Percentiles rank a stretch among this genome's conserved stretches.
phyloP scores from a whole-genome alignment of 306 rosid genomes.

The Ormosia emarginata region DNA sequence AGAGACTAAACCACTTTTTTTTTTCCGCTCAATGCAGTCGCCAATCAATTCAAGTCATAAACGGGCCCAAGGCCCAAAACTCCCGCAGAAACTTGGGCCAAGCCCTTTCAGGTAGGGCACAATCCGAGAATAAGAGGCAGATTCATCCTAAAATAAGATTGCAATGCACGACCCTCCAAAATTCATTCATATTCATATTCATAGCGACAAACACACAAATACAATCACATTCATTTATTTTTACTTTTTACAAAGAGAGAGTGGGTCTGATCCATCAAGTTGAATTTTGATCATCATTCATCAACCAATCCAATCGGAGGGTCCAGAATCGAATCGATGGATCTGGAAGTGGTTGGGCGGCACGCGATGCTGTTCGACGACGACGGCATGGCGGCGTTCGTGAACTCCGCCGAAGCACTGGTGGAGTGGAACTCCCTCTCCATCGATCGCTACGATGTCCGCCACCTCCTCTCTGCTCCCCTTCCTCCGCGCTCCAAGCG shows the following conservation, averaged over 20 bases:
- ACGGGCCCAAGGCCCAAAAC: background rate
- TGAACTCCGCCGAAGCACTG: constrained; percentile 67
- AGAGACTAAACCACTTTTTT: no score
- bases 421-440: constrained; percentile 87
- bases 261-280: background rate
- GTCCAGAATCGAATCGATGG: constrained; percentile 41
- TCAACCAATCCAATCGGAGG: background rate
- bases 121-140: background rate
- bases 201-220: background rate
- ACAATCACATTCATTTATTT: background rate
- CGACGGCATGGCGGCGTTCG: constrained; percentile 71
- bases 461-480: constrained; percentile 72
- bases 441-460: constrained; percentile 89
- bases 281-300: background rate
- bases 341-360: constrained; percentile 69
- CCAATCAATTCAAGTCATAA: no score
- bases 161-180: background rate
- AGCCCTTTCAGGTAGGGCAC: background rate
- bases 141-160: background rate
- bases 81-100: background rate
- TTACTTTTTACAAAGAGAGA: background rate
- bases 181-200: no score
- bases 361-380: constrained; percentile 85
- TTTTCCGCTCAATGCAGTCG: no score
- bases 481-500: constrained; percentile 61